Base-by-base conservation (phyloP, 176 grass and related monocot genomes). In the Eleusine coracana region DNA sequence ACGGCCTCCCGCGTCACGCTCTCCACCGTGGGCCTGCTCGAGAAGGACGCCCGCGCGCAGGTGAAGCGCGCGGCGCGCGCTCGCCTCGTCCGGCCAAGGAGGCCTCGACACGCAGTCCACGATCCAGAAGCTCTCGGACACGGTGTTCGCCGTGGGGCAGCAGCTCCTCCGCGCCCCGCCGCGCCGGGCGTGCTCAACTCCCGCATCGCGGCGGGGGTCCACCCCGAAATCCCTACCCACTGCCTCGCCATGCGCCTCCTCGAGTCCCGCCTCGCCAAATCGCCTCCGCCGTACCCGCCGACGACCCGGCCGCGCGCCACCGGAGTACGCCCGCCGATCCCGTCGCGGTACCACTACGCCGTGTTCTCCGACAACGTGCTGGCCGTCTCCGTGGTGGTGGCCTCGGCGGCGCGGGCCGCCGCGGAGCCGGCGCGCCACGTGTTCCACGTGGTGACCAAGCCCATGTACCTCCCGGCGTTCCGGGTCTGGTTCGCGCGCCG, bases 221-320 rank as follows among this genome's bases (percentile, higher is more conserved):
- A 97, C 92, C 60, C 95, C 95, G 17, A 97, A 97, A 87, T 88
- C 89, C 13, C 95, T 97, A n/a, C n/a, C 44, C 95, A 97, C 77
- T 97, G 95, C 88, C 95, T 97, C 20, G 93, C 88, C 71, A 92
- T 96, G 90, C 93, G 93, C 66, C 90, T 96, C 40, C 87, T 92
- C 70, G 95, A 90, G 81, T 84, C 91, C 51, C 86, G 84, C 50
- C 89, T 97, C 88, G 68, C 71, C n/a, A 87, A 91, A n/a, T n/a
- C 86, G 90, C 92, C 34, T 87, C 87, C 72, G 18, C 66, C 70
- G 61, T 82, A 74, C 77, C 80, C 70, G 70, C 59, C 74, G 55
- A 76, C 74, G 55, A 76, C 12, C 65, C 68, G 62, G 16, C 69
- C 15, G 18, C 7, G 25, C 77, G 12, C 84, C 56, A 37, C 74